phyloP scores from a whole-genome alignment of 306 rosid species.

The Canavalia ensiformis region DNA sequence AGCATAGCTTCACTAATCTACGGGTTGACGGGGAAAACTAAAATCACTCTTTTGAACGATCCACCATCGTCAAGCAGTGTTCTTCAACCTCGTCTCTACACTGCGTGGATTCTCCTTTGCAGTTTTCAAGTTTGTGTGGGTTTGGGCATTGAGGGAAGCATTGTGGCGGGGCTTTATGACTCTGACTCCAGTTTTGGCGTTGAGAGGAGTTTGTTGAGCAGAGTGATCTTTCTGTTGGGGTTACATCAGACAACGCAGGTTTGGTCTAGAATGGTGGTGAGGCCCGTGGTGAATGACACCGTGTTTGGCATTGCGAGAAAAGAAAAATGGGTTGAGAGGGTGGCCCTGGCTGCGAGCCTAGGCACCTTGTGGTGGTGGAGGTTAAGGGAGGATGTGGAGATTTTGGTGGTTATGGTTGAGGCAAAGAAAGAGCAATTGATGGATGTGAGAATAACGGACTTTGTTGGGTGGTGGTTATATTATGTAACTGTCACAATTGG shows the following conservation, averaged over 20 bases:
- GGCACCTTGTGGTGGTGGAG: slow-evolving; percentile 87
- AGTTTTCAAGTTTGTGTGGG: slow-evolving; percentile 75
- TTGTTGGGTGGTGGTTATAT: slow-evolving; percentile 75
- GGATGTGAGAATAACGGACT: slow-evolving; percentile 61
- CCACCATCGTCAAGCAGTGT: slow-evolving; percentile 11
- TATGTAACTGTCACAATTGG: slow-evolving; percentile 74
- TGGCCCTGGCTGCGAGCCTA: slow-evolving; percentile 61
- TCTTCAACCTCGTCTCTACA: slow-evolving; percentile 52
- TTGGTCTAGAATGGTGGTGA: slow-evolving; percentile 83
- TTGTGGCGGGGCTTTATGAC: slow-evolving; percentile 47
- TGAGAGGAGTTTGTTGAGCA: slow-evolving; percentile 58
- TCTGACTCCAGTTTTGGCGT: slow-evolving; percentile 35
- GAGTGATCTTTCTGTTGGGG: slow-evolving; percentile 70
- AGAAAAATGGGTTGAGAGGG: slow-evolving; percentile 68
- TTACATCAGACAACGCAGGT: slow-evolving; percentile 75
- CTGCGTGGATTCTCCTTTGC: slow-evolving; percentile 75
- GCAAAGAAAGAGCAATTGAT: slow-evolving; percentile 61
- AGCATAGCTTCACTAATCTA: slow-evolving; percentile 61
- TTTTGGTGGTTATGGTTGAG: slow-evolving; percentile 68
- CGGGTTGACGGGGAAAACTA: slow-evolving; percentile 49
- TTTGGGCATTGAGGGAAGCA: slow-evolving; percentile 67
- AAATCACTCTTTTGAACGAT: slow-evolving; percentile 39
- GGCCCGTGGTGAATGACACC: slow-evolving; percentile 87
- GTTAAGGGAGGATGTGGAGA: slow-evolving; percentile 77
- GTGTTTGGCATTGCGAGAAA: slow-evolving; percentile 54